Base-by-base conservation (phyloP, 2,329 filamentous ascomycete species). In the Penicillium sp. region DNA sequence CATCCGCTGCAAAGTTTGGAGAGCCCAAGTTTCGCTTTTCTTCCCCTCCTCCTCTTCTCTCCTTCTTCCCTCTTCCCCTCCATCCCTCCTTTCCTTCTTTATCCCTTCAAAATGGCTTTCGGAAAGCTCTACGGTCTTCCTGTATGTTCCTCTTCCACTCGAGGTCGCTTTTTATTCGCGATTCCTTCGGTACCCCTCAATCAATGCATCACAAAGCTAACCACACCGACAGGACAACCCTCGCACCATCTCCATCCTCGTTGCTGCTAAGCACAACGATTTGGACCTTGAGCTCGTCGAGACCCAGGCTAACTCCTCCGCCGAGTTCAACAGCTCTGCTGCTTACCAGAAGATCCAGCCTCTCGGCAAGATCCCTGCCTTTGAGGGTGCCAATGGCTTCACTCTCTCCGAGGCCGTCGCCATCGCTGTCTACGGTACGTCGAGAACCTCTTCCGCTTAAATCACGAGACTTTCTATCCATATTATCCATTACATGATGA, bases 371-470 rank as follows among this genome's bases (percentile, higher is more conserved):
- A 85, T 98, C 76, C 95, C 95, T 69, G 90, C 93, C 76, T 98
- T 99, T 78, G 87, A 94, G 75, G 93, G 93, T 78, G 85, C 89
- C 76, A 95, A 99, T 82, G 94, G 93, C 81, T 98, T 91, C 83
- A 84, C 88, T 74, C 88, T 99, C 73, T 90, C 87, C 68, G 95
- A 99, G 89, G 86, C 81, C 82, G 93, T 98, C 75, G 95, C 95
- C 81, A 94, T 99, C 76, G 92, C 93, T 78, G 91, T 99, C 85
- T 99, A 98, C 86, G 84, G 95, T 99, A 91, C 76, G 94, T 92
- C 70, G 55, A 61, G 64, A 62, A 57, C 3, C 11, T 3, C 15
- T 38, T 38, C 9, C 8, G 13, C 35, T 41, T 11, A 15, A 3
- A 13, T 41, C 35, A 41, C 35, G 13, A 41, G 11, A 5, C 13